Evolutionary conservation across 306 rosid species (phyloP).

Genomic region (Acacia melanoxylon): DNA sequence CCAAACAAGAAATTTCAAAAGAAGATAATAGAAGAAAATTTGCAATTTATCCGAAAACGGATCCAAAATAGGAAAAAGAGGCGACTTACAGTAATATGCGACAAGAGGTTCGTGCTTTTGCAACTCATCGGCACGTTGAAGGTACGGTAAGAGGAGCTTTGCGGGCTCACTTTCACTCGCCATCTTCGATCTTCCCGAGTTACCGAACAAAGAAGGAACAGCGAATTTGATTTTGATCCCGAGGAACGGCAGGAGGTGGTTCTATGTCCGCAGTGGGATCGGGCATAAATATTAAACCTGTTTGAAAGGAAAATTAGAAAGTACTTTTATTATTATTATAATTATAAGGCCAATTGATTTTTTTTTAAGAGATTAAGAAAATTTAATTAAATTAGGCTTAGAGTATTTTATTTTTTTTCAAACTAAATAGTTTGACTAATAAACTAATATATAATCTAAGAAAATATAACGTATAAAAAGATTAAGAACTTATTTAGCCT

Average conservation of each 20-base stretch:
- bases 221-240: neutral
- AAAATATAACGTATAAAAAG: too few species aligned
- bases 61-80: neutral
- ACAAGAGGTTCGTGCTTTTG: constrained; percentile 98
- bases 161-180: constrained; percentile 95
- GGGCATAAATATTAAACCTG: too few species aligned
- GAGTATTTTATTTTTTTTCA: too few species aligned
- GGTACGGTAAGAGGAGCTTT: constrained; percentile 91
- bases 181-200: constrained; percentile 40
- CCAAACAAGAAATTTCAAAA: neutral
- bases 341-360: too few species aligned
- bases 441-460: too few species aligned
- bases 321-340: too few species aligned
- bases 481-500: too few species aligned
- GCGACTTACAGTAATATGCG: constrained; percentile 78
- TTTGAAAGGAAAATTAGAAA: too few species aligned
- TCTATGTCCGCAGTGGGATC: too few species aligned
- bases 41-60: constrained; percentile 16
- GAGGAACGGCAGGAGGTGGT: neutral
- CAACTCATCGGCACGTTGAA: constrained; percentile 99
- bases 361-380: too few species aligned
- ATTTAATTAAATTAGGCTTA: too few species aligned
- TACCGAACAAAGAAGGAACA: neutral
- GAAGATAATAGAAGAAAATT: neutral
- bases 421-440: too few species aligned